Percentiles rank a stretch among this genome's conserved stretches.
Evolutionary conservation across 1,284 basidiomycete species (phyloP).

Genomic region (Pulchroboletus neoregius): DNA sequence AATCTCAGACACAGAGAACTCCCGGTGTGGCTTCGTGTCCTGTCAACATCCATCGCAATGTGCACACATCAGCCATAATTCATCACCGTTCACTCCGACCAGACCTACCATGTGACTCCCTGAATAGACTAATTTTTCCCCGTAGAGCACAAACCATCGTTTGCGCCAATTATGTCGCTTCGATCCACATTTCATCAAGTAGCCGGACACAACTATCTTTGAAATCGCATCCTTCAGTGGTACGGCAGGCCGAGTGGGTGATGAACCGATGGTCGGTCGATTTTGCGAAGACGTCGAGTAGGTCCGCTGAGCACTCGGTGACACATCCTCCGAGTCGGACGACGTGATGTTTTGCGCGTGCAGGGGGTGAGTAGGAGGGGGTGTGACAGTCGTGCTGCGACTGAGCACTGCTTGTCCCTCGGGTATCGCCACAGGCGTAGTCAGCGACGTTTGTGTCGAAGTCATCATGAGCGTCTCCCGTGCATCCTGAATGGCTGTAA

Average conservation of each 20-base stretch:
- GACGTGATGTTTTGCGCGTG: constrained; percentile 51
- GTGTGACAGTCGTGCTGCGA: constrained; percentile 38
- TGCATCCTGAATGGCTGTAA: constrained; percentile 76
- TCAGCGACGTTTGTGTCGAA: constrained; percentile 52
- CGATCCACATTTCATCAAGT: constrained; percentile 95
- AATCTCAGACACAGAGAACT: constrained; percentile 82
- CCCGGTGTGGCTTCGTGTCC: constrained; percentile 85
- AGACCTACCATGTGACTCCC: constrained; percentile 82
- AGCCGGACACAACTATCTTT: constrained; percentile 82
- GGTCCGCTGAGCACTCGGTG: constrained; percentile 38
- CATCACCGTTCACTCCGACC: neutral
- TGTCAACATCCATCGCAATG: constrained; percentile 34
- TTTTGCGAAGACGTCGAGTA: constrained; percentile 42
- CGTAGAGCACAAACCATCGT: constrained; percentile 84
- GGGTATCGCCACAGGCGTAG: constrained; percentile 47
- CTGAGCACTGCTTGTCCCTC: constrained; percentile 35
- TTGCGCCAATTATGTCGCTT: constrained; percentile 96
- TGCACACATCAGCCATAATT: constrained; percentile 12
- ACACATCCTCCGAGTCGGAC: constrained; percentile 73
- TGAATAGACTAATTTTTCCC: constrained; percentile 78
- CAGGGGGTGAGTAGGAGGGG: constrained; percentile 39
- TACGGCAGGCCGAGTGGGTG: constrained; percentile 38
- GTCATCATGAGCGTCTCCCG: constrained; percentile 61
- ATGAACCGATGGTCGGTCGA: constrained; percentile 34
- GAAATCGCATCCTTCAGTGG: constrained; percentile 47